phyloP scores from a whole-genome alignment of 495 filamentous ascomycete genomes.

The Penicillium malachiteum region DNA sequence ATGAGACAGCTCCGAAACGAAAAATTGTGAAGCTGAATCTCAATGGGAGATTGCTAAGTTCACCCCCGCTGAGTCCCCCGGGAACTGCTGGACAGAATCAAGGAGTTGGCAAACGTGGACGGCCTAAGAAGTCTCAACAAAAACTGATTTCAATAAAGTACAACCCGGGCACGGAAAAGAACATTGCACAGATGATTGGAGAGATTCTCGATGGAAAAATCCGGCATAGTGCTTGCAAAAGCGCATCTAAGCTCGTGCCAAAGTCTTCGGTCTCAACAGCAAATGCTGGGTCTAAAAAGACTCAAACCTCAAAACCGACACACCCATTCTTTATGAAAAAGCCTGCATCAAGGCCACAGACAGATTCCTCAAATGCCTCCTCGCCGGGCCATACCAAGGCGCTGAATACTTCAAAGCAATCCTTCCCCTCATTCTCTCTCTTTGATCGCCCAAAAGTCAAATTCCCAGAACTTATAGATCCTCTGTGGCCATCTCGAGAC shows the following conservation, averaged over 20 bases:
- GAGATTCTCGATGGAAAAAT: conserved; percentile 42
- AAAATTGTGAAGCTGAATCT: conserved; percentile 55
- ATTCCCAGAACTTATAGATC: conserved; percentile 57
- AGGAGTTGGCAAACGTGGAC: conserved; percentile 22
- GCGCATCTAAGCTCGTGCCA: conserved; percentile 3
- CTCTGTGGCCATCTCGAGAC: conserved; percentile 69
- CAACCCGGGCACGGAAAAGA: conserved; percentile 17
- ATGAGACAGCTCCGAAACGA: conserved; percentile 17
- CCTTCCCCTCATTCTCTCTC: conserved; percentile 3
- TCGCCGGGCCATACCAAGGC: background rate
- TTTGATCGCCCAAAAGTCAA: conserved; percentile 43
- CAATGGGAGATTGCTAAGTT: conserved; percentile 58
- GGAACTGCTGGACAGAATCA: conserved; percentile 26
- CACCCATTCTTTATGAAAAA: conserved; percentile 78
- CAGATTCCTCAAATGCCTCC: background rate
- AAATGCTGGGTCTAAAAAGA: conserved; percentile 14
- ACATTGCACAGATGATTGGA: conserved; percentile 49
- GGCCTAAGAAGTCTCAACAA: conserved; percentile 15
- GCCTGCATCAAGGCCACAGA: conserved; percentile 11
- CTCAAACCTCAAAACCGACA: conserved; percentile 54
- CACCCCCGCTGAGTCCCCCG: conserved; percentile 35
- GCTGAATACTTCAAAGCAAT: background rate
- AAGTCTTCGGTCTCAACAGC: conserved; percentile 7
- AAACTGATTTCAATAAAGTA: conserved; percentile 51
- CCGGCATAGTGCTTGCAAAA: background rate